Evolutionary conservation across 2,329 filamentous ascomycete genomes (phyloP).

Genomic region (Penicillium sp.): DNA sequence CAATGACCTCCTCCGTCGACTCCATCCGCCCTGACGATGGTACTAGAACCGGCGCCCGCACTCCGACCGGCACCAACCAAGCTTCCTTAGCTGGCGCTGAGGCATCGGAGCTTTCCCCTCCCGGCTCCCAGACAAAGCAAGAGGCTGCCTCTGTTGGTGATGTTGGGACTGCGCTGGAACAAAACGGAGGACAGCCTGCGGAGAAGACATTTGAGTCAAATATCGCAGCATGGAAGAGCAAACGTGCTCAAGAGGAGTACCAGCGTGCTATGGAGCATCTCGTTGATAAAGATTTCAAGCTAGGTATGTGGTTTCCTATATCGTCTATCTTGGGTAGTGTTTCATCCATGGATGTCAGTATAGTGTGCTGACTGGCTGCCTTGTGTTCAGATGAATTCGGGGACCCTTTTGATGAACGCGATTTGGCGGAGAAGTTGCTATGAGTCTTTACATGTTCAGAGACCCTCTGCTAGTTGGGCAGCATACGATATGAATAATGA

Average conservation of each 20-base stretch:
- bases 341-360: background rate
- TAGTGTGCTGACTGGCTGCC: background rate
- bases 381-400: conserved; percentile 43
- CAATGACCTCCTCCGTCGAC: conserved; percentile 52
- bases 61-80: conserved; percentile 35
- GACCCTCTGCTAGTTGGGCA: conserved; percentile 2
- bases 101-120: conserved; percentile 53
- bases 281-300: conserved; percentile 53
- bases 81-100: conserved; percentile 25
- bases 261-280: conserved; percentile 50
- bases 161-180: conserved; percentile 2
- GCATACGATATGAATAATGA: conserved; percentile 27
- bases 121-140: conserved; percentile 48
- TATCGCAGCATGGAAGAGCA: conserved; percentile 54
- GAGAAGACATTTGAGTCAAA: conserved; percentile 42
- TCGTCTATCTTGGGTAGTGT: background rate
- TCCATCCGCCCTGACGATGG: conserved; percentile 38
- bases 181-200: conserved; percentile 1
- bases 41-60: conserved; percentile 40
- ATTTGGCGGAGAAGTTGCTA: conserved; percentile 31
- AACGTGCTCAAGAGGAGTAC: conserved; percentile 57
- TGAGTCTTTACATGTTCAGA: conserved; percentile 5
- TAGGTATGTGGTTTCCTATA: conserved; percentile 36
- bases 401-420: conserved; percentile 46
- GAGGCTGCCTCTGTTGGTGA: conserved; percentile 8